Evolutionary conservation across 768 basidiomycete species (phyloP), one percentile per base, ranked within the genome.

Genomic region (Collybia sp.): DNA sequence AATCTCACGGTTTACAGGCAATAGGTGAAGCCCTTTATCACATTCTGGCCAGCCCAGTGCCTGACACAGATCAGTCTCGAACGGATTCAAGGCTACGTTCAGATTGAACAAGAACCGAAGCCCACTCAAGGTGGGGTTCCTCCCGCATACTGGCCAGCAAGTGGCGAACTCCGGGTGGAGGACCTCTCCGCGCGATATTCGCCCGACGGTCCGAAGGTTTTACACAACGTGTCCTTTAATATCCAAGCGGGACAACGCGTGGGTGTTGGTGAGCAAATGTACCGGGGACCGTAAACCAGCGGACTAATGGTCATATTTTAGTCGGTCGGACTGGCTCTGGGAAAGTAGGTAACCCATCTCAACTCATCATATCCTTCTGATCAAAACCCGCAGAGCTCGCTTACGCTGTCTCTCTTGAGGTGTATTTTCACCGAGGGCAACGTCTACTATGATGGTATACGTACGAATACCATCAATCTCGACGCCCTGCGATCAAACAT

Each of bases 131-230:
- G 56, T 9, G 73, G 75, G 35, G 60, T 64, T 32, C 83, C 83
- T 2, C 82, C 84, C 2, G 82, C 83, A 0, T 72, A 80, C 48
- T 86, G 84, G 83, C 83, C 83, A 0, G 65, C 76, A 9, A 77
- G 74, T 12, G 83, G 83, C 10, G 64, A 72, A 19, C 65, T 85
- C 31, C 58, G 65, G 5, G 74, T 77, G 2, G 75, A 81, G 44
- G 73, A 75, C 13, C 58, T 84, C 2, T 75, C 71, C 10, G 82
- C 82, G 16, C 64, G 67, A 31, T 84, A 84, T 58, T 76, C 79
- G 69, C 75, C 52, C 57, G 66, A 56, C 40, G 68, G 69, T 18
- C 82, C 81, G 1, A 59, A 69, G n/a, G 80, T 86, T 0, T 66
- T 88, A 10, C 68, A 78, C 31, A 61, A 75, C 47, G 44, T 81